Conservation (phyloP, 176 grass and related monocot genomes). For the Phoenix dactylifera region DNA sequence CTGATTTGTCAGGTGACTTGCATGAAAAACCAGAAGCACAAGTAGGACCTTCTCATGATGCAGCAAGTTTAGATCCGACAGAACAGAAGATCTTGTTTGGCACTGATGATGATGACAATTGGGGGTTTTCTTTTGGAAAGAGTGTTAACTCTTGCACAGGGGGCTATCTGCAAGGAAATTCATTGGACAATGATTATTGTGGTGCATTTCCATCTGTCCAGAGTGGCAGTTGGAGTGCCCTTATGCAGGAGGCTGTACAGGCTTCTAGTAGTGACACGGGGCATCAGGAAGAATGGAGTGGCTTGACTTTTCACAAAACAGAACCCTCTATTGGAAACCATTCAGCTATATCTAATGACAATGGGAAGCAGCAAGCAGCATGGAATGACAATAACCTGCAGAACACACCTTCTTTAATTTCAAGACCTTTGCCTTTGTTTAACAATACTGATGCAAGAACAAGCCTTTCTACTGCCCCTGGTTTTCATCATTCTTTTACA, state of each 20-base stretch:
- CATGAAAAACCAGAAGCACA: constrained; percentile 48
- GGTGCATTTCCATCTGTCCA: constrained; percentile 58
- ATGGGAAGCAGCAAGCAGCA: constrained; percentile 28
- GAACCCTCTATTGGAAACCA: constrained; percentile 32
- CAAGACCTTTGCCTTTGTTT: constrained; percentile 20
- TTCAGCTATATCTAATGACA: constrained; percentile 23
- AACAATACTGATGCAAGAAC: constrained; percentile 34
- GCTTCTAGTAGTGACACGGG: constrained; percentile 64
- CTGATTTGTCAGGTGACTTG: constrained; percentile 28
- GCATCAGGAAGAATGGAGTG: constrained; percentile 78
- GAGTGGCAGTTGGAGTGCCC: constrained; percentile 93
- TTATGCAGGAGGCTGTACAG: constrained; percentile 93
- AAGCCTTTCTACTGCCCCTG: constrained; percentile 37
- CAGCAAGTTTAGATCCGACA: constrained; percentile 70
- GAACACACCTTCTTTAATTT: constrained; percentile 15
- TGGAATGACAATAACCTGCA: constrained; percentile 31
- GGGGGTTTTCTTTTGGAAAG: constrained; percentile 57
- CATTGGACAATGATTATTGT: constrained; percentile 47
- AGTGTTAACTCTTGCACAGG: constrained; percentile 26
- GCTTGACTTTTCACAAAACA: constrained; percentile 58
- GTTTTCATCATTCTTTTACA: constrained; percentile 48
- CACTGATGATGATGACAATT: constrained; percentile 58
- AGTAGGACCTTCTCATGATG: constrained; percentile 38
- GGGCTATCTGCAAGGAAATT: constrained; percentile 27
- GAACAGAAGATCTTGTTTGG: constrained; percentile 93